Base-by-base conservation (phyloP, 164 flowering plant genomes). In the Dillenia turbinata region DNA sequence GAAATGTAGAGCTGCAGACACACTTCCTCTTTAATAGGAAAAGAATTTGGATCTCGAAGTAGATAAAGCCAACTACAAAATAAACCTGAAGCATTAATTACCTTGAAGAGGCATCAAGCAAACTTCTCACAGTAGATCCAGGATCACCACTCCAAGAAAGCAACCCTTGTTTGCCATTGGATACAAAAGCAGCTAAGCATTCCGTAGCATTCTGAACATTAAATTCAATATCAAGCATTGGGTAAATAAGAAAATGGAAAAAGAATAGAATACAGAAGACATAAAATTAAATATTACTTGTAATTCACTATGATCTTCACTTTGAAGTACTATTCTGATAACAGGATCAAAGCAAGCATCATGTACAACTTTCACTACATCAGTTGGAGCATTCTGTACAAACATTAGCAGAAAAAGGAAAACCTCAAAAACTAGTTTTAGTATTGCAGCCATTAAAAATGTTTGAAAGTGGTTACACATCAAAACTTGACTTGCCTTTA, bases 81-180 rank as follows among this genome's bases (percentile, higher is more conserved):
- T 56, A 46, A 58, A 22, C 13, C 40, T 5, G 40, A 33, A 53
- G 17, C 19, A 22, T 49, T 54, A 64, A 60, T 49, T 45, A 94
- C 99, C 99, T 86, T 13, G 99, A 92, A 70, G 90, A 94, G 48
- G 80, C 93, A 82, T 88, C 92, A 63, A 91, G 91, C 70, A 95
- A 82, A 75, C 92, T 81, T 79, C 75, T 87, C 92, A 95, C 86
- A 46, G 84, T 81, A 63, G 63, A 79, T 52, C 85, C 92, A 40
- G 89, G 75, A 78, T 91, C 93, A 54, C 80, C 76, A 57, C 83
- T 72, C 97, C 99, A 95, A 53, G 84, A 56, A 70, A 95, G 97
- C 59, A 95, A 15, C 58, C 88, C 89, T 70, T 84, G 78, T 65
- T 72, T 88, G 54, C 88, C 97, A 22, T 86, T 87, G 49, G 79